These are phyloP conservation scores for Plasmopara viticola DNA, from an alignment of 352 stramenopile genomes.

Conservation along the genomic window DNA sequence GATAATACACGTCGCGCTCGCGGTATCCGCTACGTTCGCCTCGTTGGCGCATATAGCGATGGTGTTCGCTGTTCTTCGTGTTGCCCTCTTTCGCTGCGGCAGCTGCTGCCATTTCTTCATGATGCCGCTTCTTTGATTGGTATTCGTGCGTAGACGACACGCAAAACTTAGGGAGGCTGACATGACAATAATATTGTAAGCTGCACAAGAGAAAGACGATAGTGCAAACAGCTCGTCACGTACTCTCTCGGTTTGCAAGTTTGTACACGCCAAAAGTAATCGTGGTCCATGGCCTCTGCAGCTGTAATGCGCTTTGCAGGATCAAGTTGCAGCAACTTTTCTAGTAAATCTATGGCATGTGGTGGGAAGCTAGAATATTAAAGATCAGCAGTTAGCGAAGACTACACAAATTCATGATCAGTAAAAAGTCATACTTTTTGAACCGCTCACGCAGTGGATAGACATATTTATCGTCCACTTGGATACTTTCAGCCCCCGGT, in stretches of 20 bases:
- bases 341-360: conserved; percentile 86
- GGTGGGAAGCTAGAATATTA: conserved; percentile 51
- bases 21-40: conserved; percentile 25
- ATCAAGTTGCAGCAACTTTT: conserved; percentile 93
- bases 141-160: conserved; percentile 82
- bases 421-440: conserved; percentile 44
- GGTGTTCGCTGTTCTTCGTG: conserved; percentile 21
- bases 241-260: conserved; percentile 82
- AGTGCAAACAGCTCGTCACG: conserved; percentile 13
- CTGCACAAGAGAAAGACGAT: not conserved
- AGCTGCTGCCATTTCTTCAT: conserved; percentile 59
- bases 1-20: conserved; percentile 31
- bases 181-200: conserved; percentile 10
- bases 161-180: conserved; percentile 77
- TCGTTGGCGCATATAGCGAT: conserved; percentile 25
- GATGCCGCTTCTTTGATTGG: conserved; percentile 81
- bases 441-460: conserved; percentile 66
- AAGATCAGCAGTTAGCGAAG: not conserved
- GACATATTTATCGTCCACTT: conserved; percentile 75
- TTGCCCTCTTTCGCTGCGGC: conserved; percentile 18
- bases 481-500: conserved; percentile 53
- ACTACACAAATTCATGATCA: not conserved
- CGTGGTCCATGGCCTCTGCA: conserved; percentile 92
- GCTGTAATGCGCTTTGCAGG: conserved; percentile 91
- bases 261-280: conserved; percentile 93